These are phyloP conservation scores for Melastoma candidum DNA, from an alignment of 441 rosid genomes.

Conservation along the genomic window DNA sequence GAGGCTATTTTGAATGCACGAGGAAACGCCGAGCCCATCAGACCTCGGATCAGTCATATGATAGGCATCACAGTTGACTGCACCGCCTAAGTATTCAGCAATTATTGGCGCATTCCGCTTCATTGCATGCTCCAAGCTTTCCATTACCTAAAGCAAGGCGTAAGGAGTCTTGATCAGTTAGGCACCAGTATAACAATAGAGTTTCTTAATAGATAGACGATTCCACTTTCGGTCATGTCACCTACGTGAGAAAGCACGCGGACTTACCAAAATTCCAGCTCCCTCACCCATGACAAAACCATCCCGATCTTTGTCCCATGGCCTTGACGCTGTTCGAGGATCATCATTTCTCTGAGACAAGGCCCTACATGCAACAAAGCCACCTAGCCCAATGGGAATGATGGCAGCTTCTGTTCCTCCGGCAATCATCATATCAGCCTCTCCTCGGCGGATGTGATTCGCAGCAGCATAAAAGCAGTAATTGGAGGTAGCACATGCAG, in stretches of 20 bases:
- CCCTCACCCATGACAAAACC: conserved; percentile 99
- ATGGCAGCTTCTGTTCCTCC: conserved; percentile 99
- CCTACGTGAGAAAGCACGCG: neutral
- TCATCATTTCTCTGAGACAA: conserved; percentile 94
- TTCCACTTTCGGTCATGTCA: too few species aligned
- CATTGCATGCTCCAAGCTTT: conserved; percentile 97
- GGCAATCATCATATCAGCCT: conserved; percentile 94
- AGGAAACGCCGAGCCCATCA: conserved; percentile 97
- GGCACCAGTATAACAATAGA: neutral
- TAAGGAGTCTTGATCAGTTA: neutral
- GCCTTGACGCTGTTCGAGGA: conserved; percentile 92
- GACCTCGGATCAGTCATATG: conserved; percentile 99
- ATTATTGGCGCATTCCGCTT: conserved; percentile 84
- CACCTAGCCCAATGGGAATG: conserved; percentile 92
- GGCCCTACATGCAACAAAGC: conserved; percentile 96
- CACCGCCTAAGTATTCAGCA: conserved; percentile 96
- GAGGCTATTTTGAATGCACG: conserved; percentile 90
- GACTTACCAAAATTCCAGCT: conserved; percentile 90
- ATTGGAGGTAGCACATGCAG: conserved; percentile 97
- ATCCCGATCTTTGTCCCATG: conserved; percentile 92
- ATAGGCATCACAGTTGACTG: conserved; percentile 94
- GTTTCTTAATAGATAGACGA: neutral
- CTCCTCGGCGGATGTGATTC: conserved; percentile 91
- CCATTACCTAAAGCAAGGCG: conserved; percentile 55
- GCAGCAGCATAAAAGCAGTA: conserved; percentile 98